Evolutionary conservation across 2,329 filamentous ascomycete genomes (phyloP), one percentile per base, ranked within the genome.

Genomic region (Cytospora mali): DNA sequence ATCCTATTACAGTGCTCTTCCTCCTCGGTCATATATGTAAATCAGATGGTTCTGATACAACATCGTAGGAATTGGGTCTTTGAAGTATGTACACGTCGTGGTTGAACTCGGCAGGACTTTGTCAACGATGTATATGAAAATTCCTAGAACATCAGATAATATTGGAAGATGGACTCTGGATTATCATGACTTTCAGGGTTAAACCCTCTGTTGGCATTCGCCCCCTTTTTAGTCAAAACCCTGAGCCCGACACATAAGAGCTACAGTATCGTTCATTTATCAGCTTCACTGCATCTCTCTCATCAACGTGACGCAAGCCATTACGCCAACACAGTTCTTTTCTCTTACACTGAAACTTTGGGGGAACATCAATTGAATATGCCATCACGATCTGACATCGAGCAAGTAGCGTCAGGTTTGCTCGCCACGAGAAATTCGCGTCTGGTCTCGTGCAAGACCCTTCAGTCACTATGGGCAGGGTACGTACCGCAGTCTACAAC

Each of bases 391-490:
- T 27, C 46, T 48, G 48, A 62, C 23, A 62, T 57, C 27, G 59
- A 62, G 53, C 46, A 42, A 16, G 55, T 62, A 5, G 63, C 63
- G 3, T 23, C 21, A 18, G 27, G 51, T 2, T 51, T 65, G 10
- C 63, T 65, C 42, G 55, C 59, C 16, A 48, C 28, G 9, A 28
- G 29, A 18, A 46, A 48, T 2, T 23, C 53, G 23, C 46, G 49
- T n/a, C 70, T 81, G 9, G 69, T 77, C 11, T 77, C 76, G 0
- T 74, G 73, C 53, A 69, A 64, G 70, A 76, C 35, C 61, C 49
- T 81, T 0, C 80, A 83, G 62, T 75, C 76, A 0, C 71, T 83
- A 0, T 83, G 81, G 81, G 81, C 81, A 0, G 81, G 80, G 18
- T 83, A 83, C 14, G 68, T 89, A 31, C 77, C 9, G 18, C 33